phyloP scores from a whole-genome alignment of 345 rosid species.

The Bretschneidera sinensis region DNA sequence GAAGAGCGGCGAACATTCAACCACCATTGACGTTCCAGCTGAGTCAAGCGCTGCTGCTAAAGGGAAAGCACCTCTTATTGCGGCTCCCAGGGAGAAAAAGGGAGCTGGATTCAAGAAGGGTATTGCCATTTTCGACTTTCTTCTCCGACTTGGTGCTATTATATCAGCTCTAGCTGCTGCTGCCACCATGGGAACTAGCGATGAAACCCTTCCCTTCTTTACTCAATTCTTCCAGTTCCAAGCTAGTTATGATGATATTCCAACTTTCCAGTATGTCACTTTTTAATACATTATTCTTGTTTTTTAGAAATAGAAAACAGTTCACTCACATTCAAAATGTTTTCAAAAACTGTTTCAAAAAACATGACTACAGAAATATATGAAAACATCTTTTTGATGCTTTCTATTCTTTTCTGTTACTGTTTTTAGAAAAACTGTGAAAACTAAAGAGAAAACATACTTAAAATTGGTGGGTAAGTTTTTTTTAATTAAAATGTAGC shows the following conservation, averaged over 20 bases:
- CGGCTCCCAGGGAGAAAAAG: conserved; percentile 11
- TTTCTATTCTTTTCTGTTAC: neutral
- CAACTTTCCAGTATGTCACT: conserved; percentile 42
- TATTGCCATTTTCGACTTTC: conserved; percentile 51
- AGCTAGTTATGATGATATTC: conserved; percentile 71
- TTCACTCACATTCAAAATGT: no score
- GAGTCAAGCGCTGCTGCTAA: conserved; percentile 33
- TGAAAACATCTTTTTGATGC: no score
- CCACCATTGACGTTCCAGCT: conserved; percentile 28
- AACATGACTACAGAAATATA: no score
- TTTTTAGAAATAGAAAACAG: no score
- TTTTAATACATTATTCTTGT: neutral
- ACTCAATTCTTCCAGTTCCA: conserved; percentile 71
- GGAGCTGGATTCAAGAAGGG: conserved; percentile 42
- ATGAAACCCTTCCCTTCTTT: conserved; percentile 67
- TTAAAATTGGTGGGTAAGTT: no score
- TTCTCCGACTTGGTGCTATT: conserved; percentile 49
- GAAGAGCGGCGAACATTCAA: conserved; percentile 17
- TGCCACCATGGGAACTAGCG: conserved; percentile 53
- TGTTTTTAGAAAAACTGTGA: no score
- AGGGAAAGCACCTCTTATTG: conserved; percentile 33
- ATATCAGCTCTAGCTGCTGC: conserved; percentile 46
- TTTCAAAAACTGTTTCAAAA: no score
- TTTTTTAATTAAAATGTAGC: no score
- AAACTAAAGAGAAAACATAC: no score